Percentiles rank a stretch among this genome's conserved stretches.
phyloP scores from a whole-genome alignment of 306 rosid genomes.

The Ochetophila trinervis region DNA sequence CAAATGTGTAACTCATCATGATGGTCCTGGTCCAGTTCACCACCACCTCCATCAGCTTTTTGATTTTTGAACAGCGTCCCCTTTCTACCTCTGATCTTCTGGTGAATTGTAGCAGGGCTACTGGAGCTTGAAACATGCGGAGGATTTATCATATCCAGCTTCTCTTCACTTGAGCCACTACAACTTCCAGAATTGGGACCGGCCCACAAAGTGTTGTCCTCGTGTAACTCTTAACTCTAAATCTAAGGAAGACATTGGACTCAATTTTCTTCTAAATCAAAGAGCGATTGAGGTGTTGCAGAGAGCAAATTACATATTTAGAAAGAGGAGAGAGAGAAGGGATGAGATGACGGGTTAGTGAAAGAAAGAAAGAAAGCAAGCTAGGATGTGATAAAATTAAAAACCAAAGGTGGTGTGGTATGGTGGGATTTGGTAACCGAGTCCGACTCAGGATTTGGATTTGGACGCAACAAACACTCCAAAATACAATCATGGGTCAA shows the following conservation, averaged over 20 bases:
- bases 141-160: no score
- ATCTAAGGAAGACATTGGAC: no score
- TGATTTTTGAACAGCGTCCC: background rate
- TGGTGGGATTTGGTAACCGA: constrained; percentile 1
- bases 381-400: background rate
- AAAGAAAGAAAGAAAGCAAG: no score
- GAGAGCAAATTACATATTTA: background rate
- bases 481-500: constrained; percentile 37
- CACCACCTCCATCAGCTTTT: background rate
- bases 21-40: no score
- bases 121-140: no score
- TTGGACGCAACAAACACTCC: background rate
- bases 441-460: no score
- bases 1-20: constrained; percentile 52
- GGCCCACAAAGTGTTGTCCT: no score
- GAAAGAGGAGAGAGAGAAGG: background rate
- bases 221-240: no score
- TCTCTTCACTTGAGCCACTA: no score
- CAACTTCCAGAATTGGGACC: no score
- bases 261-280: background rate
- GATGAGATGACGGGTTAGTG: background rate
- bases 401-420: constrained; percentile 5
- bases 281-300: background rate
- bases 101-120: no score
- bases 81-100: background rate